Base-by-base conservation (phyloP, 306 rosid species). In the Begonia loranthoides region DNA sequence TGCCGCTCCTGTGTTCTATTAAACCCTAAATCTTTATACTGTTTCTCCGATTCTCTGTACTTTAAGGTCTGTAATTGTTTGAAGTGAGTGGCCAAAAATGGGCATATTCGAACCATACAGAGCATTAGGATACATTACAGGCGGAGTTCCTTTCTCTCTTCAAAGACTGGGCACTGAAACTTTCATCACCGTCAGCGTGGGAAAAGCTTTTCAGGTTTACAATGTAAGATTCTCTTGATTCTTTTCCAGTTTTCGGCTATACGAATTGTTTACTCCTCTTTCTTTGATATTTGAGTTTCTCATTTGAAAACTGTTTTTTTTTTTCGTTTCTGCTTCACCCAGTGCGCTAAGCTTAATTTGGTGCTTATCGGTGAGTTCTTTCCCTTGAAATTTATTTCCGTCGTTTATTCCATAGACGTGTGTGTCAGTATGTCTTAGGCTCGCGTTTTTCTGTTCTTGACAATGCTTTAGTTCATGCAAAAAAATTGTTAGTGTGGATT, bases 81-180 rank as follows among this genome's bases (percentile, higher is more conserved):
- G 9, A 28, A 28, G 36, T 28, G 36, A 28, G 8, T 4, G 36
- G 36, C 8, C 9, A 43, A 59, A 33, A 52, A 89, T 85, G 97
- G 94, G 95, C 3, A 85, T 85, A 34, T 73, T 85, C 57, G 87
- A 89, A 66, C 94, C 90, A 33, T 79, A 63, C 69, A 78, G 97
- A 74, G 90, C 94, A 14, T 68, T 85, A 9, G 97, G 97, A 41
- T 82, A 79, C 84, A 78, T 87, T 17, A 80, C 97, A 6, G 68
- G 70, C 73, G 49, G 63, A 51, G 73, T 79, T 1, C 95, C 95
- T 15, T 70, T 90, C 77, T 74, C 95, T 15, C 52, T 90, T 55
- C 95, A 90, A 71, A 68, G 95, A 46, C 76, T 85, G 11, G 95
- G 95, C 58, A 85, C 86, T 41, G 95, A 90, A 73, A 81, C 92